Evolutionary conservation across 2,329 filamentous ascomycete species (phyloP).

Genomic region (Exophiala lecanii-corni): DNA sequence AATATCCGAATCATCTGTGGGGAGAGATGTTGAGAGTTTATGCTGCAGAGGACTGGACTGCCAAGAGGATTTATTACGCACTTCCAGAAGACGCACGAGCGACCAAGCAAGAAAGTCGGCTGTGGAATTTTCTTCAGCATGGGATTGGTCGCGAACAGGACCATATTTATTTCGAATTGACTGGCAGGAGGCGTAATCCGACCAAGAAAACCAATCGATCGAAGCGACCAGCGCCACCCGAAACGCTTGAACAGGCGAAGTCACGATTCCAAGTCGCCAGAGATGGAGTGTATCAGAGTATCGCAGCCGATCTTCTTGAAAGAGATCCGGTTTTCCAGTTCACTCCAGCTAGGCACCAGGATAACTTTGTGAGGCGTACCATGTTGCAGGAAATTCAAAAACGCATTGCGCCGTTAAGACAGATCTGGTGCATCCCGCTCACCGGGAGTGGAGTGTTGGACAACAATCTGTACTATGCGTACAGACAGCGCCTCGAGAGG

Average conservation of each 20-base stretch:
- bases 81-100: slow-evolving; percentile 13
- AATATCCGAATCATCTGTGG: slow-evolving; percentile 25
- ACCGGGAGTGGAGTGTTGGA: not conserved
- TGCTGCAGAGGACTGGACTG: slow-evolving; percentile 20
- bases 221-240: not conserved
- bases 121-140: slow-evolving; percentile 25
- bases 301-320: not conserved
- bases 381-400: not conserved
- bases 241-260: not conserved
- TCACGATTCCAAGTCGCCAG: not conserved
- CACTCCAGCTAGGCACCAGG: not conserved
- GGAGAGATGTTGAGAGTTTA: slow-evolving; percentile 21
- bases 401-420: not conserved
- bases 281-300: not conserved
- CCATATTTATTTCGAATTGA: slow-evolving; percentile 14
- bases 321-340: not conserved
- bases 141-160: slow-evolving; percentile 20
- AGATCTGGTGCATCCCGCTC: not conserved
- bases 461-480: not conserved
- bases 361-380: not conserved
- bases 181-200: slow-evolving; percentile 4
- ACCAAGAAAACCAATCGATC: not conserved
- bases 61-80: slow-evolving; percentile 13
- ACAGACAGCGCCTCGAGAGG: not conserved
- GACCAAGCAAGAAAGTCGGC: slow-evolving; percentile 7